Evolutionary conservation across 108 stramenopile species (phyloP).

Genomic region (Pseudonitzschia multistriata): DNA sequence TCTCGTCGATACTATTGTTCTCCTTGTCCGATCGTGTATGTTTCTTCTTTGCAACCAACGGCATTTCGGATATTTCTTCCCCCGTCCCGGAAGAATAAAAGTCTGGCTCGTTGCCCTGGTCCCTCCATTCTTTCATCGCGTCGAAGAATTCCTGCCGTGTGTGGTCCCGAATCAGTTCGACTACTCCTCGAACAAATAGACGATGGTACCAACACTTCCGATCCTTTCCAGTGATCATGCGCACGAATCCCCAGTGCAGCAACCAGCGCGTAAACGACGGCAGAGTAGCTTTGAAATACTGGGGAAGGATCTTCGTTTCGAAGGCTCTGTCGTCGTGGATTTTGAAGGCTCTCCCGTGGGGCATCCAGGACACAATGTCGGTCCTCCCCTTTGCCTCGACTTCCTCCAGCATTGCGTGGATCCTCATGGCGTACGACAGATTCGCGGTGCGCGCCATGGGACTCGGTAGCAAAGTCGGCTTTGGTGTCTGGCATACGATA

Average conservation of each 20-base stretch:
- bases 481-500: not conserved
- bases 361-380: conserved; percentile 61
- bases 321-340: conserved; percentile 67
- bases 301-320: conserved; percentile 50
- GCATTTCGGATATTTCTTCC: not conserved
- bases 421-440: conserved; percentile 39
- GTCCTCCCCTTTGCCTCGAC: conserved; percentile 53
- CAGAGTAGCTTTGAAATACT: conserved; percentile 33
- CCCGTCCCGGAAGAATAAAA: conserved; percentile 26
- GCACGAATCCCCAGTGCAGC: conserved; percentile 72
- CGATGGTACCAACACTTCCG: conserved; percentile 44
- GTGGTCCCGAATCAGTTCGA: conserved; percentile 12
- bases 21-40: not conserved
- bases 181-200: conserved; percentile 38
- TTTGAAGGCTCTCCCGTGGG: conserved; percentile 70
- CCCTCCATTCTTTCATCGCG: conserved; percentile 37
- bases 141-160: conserved; percentile 28
- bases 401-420: conserved; percentile 62
- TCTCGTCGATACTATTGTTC: not conserved
- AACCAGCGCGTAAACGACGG: conserved; percentile 43
- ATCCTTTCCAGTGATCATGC: conserved; percentile 46
- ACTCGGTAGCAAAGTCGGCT: not conserved
- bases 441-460: not conserved
- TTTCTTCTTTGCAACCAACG: too few relatives aligned
- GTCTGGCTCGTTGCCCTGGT: conserved; percentile 22